Conservation (phyloP, 805 yeast genomes). For the Hanseniaspora thailandica region DNA sequence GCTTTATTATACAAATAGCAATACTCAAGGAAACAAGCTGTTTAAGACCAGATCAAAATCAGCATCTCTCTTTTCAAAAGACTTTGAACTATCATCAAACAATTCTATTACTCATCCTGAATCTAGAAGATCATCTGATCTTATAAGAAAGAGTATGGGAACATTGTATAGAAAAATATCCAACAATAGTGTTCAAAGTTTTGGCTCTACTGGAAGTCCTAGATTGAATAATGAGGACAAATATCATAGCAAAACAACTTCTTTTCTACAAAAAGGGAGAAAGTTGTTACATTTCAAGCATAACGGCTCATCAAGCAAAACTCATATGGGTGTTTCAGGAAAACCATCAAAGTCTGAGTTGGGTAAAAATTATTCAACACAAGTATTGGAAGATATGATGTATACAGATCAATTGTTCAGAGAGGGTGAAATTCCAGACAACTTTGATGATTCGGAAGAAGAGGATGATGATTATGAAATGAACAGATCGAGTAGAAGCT, state of each 20-base stretch:
- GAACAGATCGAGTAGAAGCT: background rate
- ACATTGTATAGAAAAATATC: background rate
- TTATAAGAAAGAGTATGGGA: background rate
- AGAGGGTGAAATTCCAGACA: slow-evolving; percentile 8
- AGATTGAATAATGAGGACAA: background rate
- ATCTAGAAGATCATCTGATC: slow-evolving; percentile 1
- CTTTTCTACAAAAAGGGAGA: background rate
- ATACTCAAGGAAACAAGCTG: background rate
- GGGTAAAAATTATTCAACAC: background rate
- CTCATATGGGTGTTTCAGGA: background rate
- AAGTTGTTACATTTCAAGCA: background rate
- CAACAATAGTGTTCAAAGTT: background rate
- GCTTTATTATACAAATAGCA: background rate
- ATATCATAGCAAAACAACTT: background rate
- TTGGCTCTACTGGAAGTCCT: background rate
- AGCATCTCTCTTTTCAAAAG: background rate
- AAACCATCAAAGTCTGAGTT: background rate
- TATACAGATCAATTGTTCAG: slow-evolving; percentile 14
- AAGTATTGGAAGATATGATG: slow-evolving; percentile 7
- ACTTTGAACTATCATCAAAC: background rate
- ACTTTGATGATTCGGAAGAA: background rate
- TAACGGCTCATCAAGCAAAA: background rate
- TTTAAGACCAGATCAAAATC: slow-evolving; percentile 3
- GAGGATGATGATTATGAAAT: slow-evolving; percentile 7
- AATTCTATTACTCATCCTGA: background rate